A percentile compares a stretch with the other conserved stretches of the same genome.
Evolutionary conservation across 108 stramenopile genomes (phyloP).

Genomic region (Nitzschia inconspicua): DNA sequence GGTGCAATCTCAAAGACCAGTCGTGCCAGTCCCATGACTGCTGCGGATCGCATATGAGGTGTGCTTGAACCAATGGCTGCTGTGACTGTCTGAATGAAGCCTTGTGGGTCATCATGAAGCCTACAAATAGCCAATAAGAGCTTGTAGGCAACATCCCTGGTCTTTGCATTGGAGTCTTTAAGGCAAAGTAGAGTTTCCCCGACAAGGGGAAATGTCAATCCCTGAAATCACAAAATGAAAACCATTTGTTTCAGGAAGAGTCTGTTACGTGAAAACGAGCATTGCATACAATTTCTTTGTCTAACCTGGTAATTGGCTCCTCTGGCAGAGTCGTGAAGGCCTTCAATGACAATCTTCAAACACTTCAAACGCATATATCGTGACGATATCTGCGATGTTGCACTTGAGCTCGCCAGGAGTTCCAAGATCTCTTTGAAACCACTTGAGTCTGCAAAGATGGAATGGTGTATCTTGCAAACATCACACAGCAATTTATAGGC

Average conservation of each 20-base stretch:
- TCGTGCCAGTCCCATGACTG: constrained; percentile 71
- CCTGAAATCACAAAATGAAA: constrained; percentile 15
- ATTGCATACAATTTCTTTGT: neutral
- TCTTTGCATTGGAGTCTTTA: constrained; percentile 93
- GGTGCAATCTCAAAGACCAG: constrained; percentile 68
- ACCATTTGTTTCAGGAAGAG: neutral
- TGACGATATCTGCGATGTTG: constrained; percentile 76
- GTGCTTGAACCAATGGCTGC: constrained; percentile 85
- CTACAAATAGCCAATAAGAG: constrained; percentile 70
- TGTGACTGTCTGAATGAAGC: constrained; percentile 65
- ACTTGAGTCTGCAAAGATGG: constrained; percentile 45
- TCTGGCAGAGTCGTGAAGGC: constrained; percentile 9
- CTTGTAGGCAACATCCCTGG: constrained; percentile 82
- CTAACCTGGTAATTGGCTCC: neutral
- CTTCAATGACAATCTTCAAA: constrained; percentile 56
- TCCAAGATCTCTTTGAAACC: constrained; percentile 58
- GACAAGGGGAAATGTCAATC: constrained; percentile 50
- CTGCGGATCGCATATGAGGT: constrained; percentile 91
- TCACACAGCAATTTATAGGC: constrained; percentile 73
- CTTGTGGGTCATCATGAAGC: constrained; percentile 40
- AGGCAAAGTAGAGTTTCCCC: constrained; percentile 87
- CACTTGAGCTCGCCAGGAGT: constrained; percentile 57
- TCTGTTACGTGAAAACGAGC: neutral
- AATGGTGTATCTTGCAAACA: constrained; percentile 55
- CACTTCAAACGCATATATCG: constrained; percentile 78